These are phyloP conservation scores for Cunninghamia lanceolata DNA, from an alignment of 75 land plant genomes.

Conservation along the genomic window DNA sequence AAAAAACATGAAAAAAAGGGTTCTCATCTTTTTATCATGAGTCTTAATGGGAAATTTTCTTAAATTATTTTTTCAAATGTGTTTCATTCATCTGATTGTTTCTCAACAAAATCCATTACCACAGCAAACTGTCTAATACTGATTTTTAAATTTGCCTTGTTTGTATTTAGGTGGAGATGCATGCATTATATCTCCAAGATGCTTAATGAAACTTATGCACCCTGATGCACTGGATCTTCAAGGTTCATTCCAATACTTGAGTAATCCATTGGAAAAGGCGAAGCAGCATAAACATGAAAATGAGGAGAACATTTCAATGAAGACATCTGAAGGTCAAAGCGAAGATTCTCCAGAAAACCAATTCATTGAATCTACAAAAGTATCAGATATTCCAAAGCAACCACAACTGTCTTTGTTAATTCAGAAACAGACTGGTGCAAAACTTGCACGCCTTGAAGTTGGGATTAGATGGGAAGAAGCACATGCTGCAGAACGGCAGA, in stretches of 20 bases:
- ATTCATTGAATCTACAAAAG: neutral
- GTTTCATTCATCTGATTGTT: neutral
- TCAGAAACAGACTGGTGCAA: slow-evolving; percentile 36
- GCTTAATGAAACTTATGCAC: slow-evolving; percentile 6
- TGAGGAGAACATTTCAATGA: slow-evolving; percentile 11
- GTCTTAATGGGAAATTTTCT: neutral
- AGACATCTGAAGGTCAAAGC: slow-evolving; percentile 11
- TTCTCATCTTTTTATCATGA: neutral
- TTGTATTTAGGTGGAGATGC: slow-evolving; percentile 70
- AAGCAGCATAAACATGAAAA: neutral
- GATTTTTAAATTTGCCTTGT: neutral
- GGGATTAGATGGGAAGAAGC: slow-evolving; percentile 26
- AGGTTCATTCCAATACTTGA: neutral
- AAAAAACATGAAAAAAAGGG: neutral
- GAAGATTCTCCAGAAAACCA: neutral
- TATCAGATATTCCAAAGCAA: slow-evolving; percentile 7
- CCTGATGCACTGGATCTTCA: neutral
- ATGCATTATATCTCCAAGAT: slow-evolving; percentile 36
- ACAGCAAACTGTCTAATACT: neutral
- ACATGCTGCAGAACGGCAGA: slow-evolving; percentile 20
- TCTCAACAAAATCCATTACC: neutral
- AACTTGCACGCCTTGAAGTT: slow-evolving; percentile 30
- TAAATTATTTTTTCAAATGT: slow-evolving; percentile 3
- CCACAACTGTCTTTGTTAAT: neutral
- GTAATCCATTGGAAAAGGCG: neutral